Percentiles rank a stretch among this genome's conserved stretches.
These are phyloP conservation scores for Gamsiella multidivaricata DNA, from an alignment of 192 early-diverging fungal genomes.

Conservation along the genomic window DNA sequence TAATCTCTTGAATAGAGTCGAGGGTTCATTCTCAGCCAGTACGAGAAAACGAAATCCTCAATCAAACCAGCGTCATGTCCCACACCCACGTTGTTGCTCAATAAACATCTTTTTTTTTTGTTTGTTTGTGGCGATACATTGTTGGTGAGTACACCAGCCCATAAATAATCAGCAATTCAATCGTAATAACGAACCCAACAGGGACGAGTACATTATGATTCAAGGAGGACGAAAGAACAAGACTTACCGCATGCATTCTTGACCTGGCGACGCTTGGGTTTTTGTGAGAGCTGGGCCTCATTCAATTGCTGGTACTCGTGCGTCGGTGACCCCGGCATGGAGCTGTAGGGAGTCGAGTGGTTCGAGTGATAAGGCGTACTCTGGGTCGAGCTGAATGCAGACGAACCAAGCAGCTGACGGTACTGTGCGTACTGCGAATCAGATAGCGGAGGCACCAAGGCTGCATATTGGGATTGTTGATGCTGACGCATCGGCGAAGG, in stretches of 20 bases:
- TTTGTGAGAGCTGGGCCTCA: constrained; percentile 13
- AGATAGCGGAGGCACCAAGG: constrained; percentile 37
- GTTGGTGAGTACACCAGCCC: constrained; percentile 7
- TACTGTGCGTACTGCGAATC: constrained; percentile 46
- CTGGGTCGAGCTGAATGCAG: constrained; percentile 39
- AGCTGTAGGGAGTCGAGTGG: constrained; percentile 54
- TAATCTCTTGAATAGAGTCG: background rate
- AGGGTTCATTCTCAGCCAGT: too few species aligned
- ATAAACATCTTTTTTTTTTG: background rate
- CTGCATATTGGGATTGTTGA: constrained; percentile 32
- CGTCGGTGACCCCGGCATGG: constrained; percentile 48
- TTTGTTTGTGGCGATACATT: constrained; percentile 5
- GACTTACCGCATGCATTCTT: constrained; percentile 90
- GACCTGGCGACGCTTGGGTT: constrained; percentile 81
- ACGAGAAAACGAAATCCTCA: too few species aligned
- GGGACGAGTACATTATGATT: too few species aligned
- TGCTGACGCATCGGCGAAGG: constrained; percentile 51
- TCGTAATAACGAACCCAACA: background rate
- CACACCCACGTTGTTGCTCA: constrained; percentile 17
- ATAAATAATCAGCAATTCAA: constrained; percentile 8
- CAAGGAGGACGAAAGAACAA: background rate
- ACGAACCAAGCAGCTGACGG: constrained; percentile 43
- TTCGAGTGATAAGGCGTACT: constrained; percentile 51
- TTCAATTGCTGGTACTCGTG: constrained; percentile 32
- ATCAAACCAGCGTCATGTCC: constrained; percentile 3